These are phyloP conservation scores for Lodderomyces metapsilosis DNA, from an alignment of 1,139 yeast species.

Conservation along the genomic window DNA sequence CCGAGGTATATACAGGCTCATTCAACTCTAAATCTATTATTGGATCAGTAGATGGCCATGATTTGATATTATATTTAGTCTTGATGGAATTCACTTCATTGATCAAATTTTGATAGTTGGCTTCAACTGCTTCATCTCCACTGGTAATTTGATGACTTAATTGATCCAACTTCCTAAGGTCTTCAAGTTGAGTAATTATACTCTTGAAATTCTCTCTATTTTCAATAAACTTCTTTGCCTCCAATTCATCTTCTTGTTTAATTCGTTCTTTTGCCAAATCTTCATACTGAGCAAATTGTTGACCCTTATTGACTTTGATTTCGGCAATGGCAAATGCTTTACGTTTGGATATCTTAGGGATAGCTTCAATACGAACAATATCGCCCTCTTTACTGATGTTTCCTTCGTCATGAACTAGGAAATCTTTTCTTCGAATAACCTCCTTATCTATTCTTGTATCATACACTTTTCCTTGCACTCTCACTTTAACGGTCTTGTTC, in stretches of 20 bases:
- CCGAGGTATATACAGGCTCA: constrained; percentile 16
- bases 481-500: constrained; percentile 92
- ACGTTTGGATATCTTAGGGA: constrained; percentile 79
- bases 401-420: constrained; percentile 91
- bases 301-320: constrained; percentile 85
- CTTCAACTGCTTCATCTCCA: constrained; percentile 16
- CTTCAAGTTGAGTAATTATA: constrained; percentile 44
- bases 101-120: constrained; percentile 38
- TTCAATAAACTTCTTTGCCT: constrained; percentile 47
- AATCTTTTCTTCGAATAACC: constrained; percentile 75
- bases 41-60: constrained; percentile 57
- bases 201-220: constrained; percentile 41
- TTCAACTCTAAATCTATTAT: constrained; percentile 32
- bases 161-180: constrained; percentile 46
- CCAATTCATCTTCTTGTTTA: constrained; percentile 55
- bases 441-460: constrained; percentile 74
- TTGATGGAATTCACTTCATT: constrained; percentile 49
- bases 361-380: constrained; percentile 87
- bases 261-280: constrained; percentile 69
- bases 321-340: constrained; percentile 95
- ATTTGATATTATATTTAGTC: constrained; percentile 50
- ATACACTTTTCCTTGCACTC: constrained; percentile 72
- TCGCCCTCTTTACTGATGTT: constrained; percentile 93
- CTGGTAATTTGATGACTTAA: constrained; percentile 34
- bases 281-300: constrained; percentile 81